Percentiles rank a stretch among this genome's conserved stretches.
Conservation (phyloP, 352 stramenopile genomes). For the Globisporangium uncinulatum region DNA sequence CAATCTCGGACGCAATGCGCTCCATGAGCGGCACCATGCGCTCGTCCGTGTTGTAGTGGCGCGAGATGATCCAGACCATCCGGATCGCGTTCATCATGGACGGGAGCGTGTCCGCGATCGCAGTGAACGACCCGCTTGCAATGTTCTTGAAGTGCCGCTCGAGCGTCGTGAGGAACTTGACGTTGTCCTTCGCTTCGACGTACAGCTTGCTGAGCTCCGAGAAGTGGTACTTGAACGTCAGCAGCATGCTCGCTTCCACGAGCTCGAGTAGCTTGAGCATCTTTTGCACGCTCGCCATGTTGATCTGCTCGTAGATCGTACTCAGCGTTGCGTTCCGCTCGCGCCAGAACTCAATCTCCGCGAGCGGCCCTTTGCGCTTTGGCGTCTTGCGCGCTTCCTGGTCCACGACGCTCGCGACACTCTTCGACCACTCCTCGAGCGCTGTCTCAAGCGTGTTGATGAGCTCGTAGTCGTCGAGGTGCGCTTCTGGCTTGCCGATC, state of each 20-base stretch:
- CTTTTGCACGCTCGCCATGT: slow-evolving; percentile 92
- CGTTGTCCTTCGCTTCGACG: slow-evolving; percentile 94
- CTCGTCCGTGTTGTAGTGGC: slow-evolving; percentile 97
- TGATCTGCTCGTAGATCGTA: slow-evolving; percentile 95
- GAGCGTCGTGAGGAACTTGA: slow-evolving; percentile 95
- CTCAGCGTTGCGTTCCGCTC: slow-evolving; percentile 92
- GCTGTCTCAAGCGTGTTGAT: slow-evolving; percentile 88
- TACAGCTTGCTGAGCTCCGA: slow-evolving; percentile 93
- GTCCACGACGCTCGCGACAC: slow-evolving; percentile 86
- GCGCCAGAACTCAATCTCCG: slow-evolving; percentile 96
- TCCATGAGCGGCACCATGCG: slow-evolving; percentile 96
- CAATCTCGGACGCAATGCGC: slow-evolving; percentile 92
- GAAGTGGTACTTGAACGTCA: slow-evolving; percentile 94
- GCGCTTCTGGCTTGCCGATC: slow-evolving; percentile 83
- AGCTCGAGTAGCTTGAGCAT: slow-evolving; percentile 93
- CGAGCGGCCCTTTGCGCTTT: slow-evolving; percentile 87
- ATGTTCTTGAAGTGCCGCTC: slow-evolving; percentile 97
- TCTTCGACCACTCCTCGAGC: slow-evolving; percentile 92
- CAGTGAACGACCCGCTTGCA: slow-evolving; percentile 81
- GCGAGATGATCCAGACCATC: slow-evolving; percentile 97
- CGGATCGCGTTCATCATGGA: slow-evolving; percentile 96
- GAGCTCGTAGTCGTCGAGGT: slow-evolving; percentile 82
- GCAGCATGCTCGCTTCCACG: slow-evolving; percentile 86
- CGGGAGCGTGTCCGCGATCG: slow-evolving; percentile 91
- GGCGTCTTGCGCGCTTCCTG: slow-evolving; percentile 84